Base-by-base conservation (phyloP, 148 eudicot species). In the Hydrangea macrophylla region DNA sequence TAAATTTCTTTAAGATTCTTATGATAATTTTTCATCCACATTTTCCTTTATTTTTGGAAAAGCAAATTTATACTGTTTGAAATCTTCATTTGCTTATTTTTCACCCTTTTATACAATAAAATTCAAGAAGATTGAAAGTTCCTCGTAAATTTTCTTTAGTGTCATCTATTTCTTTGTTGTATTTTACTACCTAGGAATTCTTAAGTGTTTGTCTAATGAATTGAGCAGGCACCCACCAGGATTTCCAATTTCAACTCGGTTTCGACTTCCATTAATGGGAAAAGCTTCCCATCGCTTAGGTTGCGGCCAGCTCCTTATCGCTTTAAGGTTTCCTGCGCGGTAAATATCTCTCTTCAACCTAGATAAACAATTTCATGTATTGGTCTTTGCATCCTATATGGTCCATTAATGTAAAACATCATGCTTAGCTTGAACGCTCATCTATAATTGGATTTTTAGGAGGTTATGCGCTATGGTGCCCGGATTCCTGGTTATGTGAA, bases 301-400 rank as follows among this genome's bases (percentile, higher is more conserved):
- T 22, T 70, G 42, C 60, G 53, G 33, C 62, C 69, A 2, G 72
- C 75, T 18, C 42, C 39, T 7, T 67, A 28, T 32, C 78, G 80
- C 66, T 70, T 77, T 73, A 65, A 61, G 26, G 64, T 80, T 70
- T 61, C 81, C 2, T 80, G 84, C 36, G 80, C 54, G 18, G 84
- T 80, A 73, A 13, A 74, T 72, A 56, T 64, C 60, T 42, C 55
- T 53, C 9, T 0, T 48, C 17, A 48, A 7, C 17, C 23, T 3
- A 3, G 0, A 17, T 48, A 3, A 18, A 48, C 2, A 18, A 18
- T n/a, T n/a, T 48, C 53, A 1, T 18, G 0, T 1, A 18, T 15
- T 48, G 53, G 1, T 48, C 53, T 48, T 1, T 48, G 22, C 20
- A 48, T 48, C 6, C 7, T 48, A 48, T 20, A 18, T 7, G n/a